Evolutionary conservation across 2,329 filamentous ascomycete genomes (phyloP).

Genomic region (Pestalotiopsis sp.): DNA sequence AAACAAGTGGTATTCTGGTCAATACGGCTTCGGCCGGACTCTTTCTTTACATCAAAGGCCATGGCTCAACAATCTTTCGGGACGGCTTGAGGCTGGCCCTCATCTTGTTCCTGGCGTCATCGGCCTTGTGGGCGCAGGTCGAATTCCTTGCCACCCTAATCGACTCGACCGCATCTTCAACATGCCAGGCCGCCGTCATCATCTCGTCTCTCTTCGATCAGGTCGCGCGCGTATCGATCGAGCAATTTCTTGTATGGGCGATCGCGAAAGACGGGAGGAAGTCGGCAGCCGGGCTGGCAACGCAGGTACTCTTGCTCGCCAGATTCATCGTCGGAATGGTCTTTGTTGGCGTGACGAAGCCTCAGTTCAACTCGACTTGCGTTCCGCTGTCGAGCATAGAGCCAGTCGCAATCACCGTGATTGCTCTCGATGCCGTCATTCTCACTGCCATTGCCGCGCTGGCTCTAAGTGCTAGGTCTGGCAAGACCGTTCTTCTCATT

Average conservation of each 20-base stretch:
- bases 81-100: conserved; percentile 68
- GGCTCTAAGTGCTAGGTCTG: conserved; percentile 38
- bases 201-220: conserved; percentile 61
- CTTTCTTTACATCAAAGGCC: conserved; percentile 47
- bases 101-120: conserved; percentile 53
- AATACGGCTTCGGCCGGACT: conserved; percentile 52
- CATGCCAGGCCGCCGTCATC: conserved; percentile 55
- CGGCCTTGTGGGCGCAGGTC: conserved; percentile 56
- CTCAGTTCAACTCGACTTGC: conserved; percentile 55
- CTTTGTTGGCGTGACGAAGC: conserved; percentile 56
- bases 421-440: conserved; percentile 49
- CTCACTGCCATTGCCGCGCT: conserved; percentile 43
- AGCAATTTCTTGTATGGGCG: conserved; percentile 58
- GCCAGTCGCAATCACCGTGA: conserved; percentile 46
- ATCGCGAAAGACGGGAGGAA: conserved; percentile 42
- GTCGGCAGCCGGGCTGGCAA: conserved; percentile 38
- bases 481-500: conserved; percentile 43
- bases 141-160: conserved; percentile 54
- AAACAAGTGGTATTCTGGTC: conserved; percentile 53
- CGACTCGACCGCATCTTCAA: conserved; percentile 40
- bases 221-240: conserved; percentile 52
- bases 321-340: conserved; percentile 56
- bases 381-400: conserved; percentile 47
- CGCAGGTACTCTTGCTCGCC: conserved; percentile 48
- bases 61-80: conserved; percentile 52